Evolutionary conservation across 1,284 basidiomycete genomes (phyloP).

Genomic region (Pseudozyma sp.): DNA sequence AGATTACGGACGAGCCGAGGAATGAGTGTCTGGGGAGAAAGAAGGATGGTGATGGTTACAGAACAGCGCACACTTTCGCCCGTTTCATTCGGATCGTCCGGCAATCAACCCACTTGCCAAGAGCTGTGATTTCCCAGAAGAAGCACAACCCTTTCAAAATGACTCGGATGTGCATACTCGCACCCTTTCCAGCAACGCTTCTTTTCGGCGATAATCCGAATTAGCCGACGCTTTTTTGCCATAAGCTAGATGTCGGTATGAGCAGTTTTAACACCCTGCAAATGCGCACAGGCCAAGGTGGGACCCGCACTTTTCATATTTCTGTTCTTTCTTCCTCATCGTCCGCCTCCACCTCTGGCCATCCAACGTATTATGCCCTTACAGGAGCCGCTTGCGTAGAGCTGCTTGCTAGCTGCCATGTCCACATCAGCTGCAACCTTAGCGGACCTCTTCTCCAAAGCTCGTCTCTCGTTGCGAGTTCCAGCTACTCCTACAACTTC

Average conservation of each 20-base stretch:
- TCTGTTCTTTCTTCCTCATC: slow-evolving; percentile 6
- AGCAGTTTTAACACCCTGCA: not conserved
- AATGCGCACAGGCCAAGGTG: slow-evolving; percentile 2
- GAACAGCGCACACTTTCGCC: not conserved
- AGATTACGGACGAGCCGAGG: not conserved
- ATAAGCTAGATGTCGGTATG: not conserved
- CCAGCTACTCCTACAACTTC: slow-evolving; percentile 17
- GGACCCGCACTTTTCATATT: slow-evolving; percentile 1
- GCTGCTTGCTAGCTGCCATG: slow-evolving; percentile 11
- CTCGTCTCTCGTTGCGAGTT: slow-evolving; percentile 24
- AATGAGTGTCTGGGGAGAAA: not conserved
- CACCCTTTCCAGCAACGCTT: not conserved
- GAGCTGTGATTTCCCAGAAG: not conserved
- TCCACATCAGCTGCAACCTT: slow-evolving; percentile 19
- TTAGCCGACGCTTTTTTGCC: not conserved
- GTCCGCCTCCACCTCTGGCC: not conserved
- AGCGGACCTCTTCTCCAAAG: slow-evolving; percentile 35
- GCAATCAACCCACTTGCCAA: not conserved
- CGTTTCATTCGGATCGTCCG: not conserved
- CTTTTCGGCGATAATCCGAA: not conserved
- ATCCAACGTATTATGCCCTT: not conserved
- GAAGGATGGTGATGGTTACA: not conserved
- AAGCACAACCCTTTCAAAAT: slow-evolving; percentile 1
- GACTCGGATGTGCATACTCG: slow-evolving; percentile 25
- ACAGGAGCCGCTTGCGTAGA: not conserved